These are phyloP conservation scores for Cicer bijugum DNA, from an alignment of 306 rosid species.

Conservation along the genomic window DNA sequence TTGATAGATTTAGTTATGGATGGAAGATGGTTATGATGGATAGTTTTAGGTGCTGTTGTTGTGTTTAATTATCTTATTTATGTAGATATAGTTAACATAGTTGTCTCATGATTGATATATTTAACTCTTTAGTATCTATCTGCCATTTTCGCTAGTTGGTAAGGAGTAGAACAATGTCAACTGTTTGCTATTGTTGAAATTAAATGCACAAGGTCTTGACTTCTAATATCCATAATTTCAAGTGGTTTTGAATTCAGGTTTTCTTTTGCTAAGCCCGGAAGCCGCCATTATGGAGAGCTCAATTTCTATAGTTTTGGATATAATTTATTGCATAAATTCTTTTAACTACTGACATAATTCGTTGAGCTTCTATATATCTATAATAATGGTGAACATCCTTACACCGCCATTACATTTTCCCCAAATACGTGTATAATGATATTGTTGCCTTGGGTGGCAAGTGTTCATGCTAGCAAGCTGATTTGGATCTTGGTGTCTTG, in stretches of 20 bases:
- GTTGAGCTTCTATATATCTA: not conserved
- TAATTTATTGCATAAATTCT: not conserved
- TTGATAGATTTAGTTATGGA: not conserved
- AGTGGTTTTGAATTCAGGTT: slow-evolving; percentile 1
- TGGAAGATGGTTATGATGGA: slow-evolving; percentile 5
- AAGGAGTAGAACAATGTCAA: slow-evolving; percentile 33
- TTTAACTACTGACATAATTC: not conserved
- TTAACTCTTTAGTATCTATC: slow-evolving; percentile 26
- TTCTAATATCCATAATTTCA: not conserved
- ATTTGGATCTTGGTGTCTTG: not conserved
- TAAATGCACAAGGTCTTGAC: slow-evolving; percentile 34
- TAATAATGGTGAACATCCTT: not conserved
- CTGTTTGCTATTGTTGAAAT: slow-evolving; percentile 27
- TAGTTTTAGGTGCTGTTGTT: slow-evolving; percentile 41
- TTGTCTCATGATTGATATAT: slow-evolving; percentile 34
- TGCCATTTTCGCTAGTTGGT: slow-evolving; percentile 1
- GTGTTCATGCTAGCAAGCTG: not conserved
- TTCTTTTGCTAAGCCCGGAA: not conserved
- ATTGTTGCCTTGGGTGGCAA: not conserved
- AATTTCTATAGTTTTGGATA: not conserved
- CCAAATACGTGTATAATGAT: not conserved
- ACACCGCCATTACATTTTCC: slow-evolving; percentile 4
- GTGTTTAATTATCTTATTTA: not conserved
- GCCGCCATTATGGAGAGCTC: not conserved
- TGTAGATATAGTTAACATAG: slow-evolving; percentile 46